Evolutionary conservation across 2,329 filamentous ascomycete genomes (phyloP).

Genomic region (Ilyonectria mors-panacis): DNA sequence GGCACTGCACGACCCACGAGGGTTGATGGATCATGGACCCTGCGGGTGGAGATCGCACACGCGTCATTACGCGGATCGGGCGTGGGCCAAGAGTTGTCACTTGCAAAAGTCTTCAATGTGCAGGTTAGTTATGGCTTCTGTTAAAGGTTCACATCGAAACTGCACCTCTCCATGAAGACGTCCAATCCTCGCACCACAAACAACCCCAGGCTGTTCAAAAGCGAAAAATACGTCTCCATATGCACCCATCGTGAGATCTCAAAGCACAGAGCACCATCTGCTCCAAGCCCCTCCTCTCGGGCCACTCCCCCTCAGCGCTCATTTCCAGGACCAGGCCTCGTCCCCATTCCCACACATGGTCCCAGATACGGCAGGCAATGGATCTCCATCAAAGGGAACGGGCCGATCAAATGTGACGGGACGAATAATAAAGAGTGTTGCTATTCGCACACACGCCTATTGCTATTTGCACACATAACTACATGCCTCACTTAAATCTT

Average conservation of each 20-base stretch:
- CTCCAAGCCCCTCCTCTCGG: neutral
- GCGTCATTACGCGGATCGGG: neutral
- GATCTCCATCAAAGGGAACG: neutral
- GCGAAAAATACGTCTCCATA: neutral
- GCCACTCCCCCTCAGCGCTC: neutral
- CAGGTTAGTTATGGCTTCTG: neutral
- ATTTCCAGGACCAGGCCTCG: neutral
- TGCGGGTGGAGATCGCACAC: neutral
- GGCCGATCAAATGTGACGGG: neutral
- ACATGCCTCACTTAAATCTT: too few species aligned
- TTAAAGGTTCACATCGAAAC: too few species aligned
- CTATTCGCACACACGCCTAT: too few species aligned
- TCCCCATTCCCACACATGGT: neutral
- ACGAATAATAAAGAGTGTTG: too few species aligned
- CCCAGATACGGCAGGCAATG: neutral
- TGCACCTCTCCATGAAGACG: too few species aligned
- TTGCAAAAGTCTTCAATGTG: too few species aligned
- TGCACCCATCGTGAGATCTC: conserved; percentile 1
- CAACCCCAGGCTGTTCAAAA: too few species aligned
- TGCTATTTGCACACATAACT: too few species aligned
- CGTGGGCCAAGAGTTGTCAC: neutral
- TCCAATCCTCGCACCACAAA: too few species aligned
- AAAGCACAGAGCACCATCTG: neutral
- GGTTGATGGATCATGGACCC: neutral
- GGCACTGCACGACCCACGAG: neutral